Evolutionary conservation across 495 filamentous ascomycete species (phyloP), one percentile per base, ranked within the genome.

Genomic region (Halenospora varia): DNA sequence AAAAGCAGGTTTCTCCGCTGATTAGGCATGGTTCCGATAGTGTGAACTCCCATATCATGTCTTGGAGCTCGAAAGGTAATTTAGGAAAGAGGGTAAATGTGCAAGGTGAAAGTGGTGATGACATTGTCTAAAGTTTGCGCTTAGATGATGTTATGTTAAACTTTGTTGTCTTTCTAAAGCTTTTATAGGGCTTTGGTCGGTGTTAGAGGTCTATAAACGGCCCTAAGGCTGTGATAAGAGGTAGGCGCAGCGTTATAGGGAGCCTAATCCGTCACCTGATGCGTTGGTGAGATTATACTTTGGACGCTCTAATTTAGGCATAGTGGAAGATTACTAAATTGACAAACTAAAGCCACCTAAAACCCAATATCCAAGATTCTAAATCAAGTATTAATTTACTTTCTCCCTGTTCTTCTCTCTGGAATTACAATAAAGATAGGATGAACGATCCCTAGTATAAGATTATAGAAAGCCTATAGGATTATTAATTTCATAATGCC

Each of bases 41-140:
- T 4, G 20, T 56, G 39, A 56, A 24, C 18, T 56, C 26, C 53
- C 18, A 56, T 25, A 56, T 56, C 26, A 56, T 56, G 39, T 56
- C 22, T 25, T 56, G 17, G 41, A 56, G 41, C 24, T 56, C 19
- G 41, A 56, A 56, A 56, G 41, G 41, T 48, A 56, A 56, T 56
- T 48, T 26, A 56, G 40, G 6, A 19, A 56, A 56, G 53, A 47
- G 22, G 2, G 19, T 25, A 56, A 56, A 56, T 24, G n/a, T 56
- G 41, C 41, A 10, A 56, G 45, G 52, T 25, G 23, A 24, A 24
- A 29, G 35, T 56, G 22, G 22, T 56, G 39, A 56, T 56, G 39
- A 56, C 39, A 56, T 56, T 45, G 39, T 35, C n/a, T 56, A 48
- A 54, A 54, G 51, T 42, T 42, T 54, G 17, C 23, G 29, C 29